A percentile compares a stretch with the other conserved stretches of the same genome.
Evolutionary conservation across 169 alveolate species (phyloP).

Genomic region (Cryptosporidium baileyi): DNA sequence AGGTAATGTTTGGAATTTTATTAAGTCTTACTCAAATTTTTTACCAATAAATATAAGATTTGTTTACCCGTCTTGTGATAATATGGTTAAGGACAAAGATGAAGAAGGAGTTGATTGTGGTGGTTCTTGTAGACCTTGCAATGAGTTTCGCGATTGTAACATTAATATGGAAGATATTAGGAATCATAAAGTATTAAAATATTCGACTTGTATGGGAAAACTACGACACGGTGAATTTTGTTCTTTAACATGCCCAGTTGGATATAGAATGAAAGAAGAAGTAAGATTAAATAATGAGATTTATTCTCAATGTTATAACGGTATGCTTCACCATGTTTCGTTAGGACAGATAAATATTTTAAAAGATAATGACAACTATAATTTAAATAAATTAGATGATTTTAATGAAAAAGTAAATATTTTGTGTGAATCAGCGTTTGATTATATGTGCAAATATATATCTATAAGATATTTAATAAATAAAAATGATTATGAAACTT

Average conservation of each 20-base stretch:
- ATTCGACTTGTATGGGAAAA: slow-evolving; percentile 54
- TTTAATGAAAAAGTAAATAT: neutral
- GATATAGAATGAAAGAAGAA: slow-evolving; percentile 38
- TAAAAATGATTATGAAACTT: neutral
- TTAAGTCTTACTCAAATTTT: neutral
- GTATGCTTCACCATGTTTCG: slow-evolving; percentile 8
- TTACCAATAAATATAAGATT: slow-evolving; percentile 19
- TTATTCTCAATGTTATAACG: slow-evolving; percentile 68
- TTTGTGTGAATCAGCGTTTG: slow-evolving; percentile 32
- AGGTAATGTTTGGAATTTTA: slow-evolving; percentile 34
- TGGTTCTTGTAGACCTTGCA: slow-evolving; percentile 78
- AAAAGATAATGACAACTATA: neutral
- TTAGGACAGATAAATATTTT: neutral
- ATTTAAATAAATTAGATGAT: neutral
- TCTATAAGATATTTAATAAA: neutral
- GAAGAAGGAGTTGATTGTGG: slow-evolving; percentile 81
- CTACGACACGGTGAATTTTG: slow-evolving; percentile 56
- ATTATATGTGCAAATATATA: slow-evolving; percentile 30
- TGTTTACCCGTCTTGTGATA: slow-evolving; percentile 74
- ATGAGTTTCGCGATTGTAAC: slow-evolving; percentile 23
- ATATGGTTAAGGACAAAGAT: slow-evolving; percentile 77
- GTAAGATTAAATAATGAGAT: slow-evolving; percentile 9
- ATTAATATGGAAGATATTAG: slow-evolving; percentile 2
- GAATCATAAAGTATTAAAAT: slow-evolving; percentile 1
- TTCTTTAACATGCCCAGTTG: slow-evolving; percentile 42